Evolutionary conservation across 2,329 filamentous ascomycete genomes (phyloP).

Genomic region (Myriosclerotinia curreyana): DNA sequence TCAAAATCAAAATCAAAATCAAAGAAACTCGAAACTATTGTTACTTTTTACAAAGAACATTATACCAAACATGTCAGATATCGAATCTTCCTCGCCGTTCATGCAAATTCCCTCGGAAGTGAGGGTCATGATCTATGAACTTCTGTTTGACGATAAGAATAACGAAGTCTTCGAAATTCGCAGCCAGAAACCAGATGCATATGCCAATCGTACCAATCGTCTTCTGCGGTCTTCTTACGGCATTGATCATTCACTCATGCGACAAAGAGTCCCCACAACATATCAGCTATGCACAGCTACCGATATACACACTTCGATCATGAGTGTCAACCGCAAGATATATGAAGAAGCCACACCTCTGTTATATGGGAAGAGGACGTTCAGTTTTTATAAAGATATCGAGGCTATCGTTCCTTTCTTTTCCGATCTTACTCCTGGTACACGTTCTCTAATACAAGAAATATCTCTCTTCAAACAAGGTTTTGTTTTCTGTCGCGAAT

Average conservation of each 20-base stretch:
- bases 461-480: slow-evolving; percentile 56
- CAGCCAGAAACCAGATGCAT: slow-evolving; percentile 37
- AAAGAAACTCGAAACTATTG: background rate
- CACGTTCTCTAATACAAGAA: slow-evolving; percentile 48
- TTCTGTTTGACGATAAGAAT: slow-evolving; percentile 44
- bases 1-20: too few species aligned
- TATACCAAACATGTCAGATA: slow-evolving; percentile 5
- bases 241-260: slow-evolving; percentile 42
- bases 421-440: slow-evolving; percentile 51
- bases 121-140: slow-evolving; percentile 37
- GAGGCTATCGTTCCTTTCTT: slow-evolving; percentile 61
- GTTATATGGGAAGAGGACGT: slow-evolving; percentile 55
- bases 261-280: slow-evolving; percentile 51
- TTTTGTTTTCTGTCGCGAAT: slow-evolving; percentile 52
- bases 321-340: slow-evolving; percentile 48
- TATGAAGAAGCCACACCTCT: slow-evolving; percentile 55
- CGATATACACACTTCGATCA: slow-evolving; percentile 45
- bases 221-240: slow-evolving; percentile 43
- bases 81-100: slow-evolving; percentile 24
- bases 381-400: slow-evolving; percentile 58
- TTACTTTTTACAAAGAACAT: background rate
- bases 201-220: slow-evolving; percentile 25
- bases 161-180: slow-evolving; percentile 44
- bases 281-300: slow-evolving; percentile 50
- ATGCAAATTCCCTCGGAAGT: slow-evolving; percentile 34